Percentiles rank a stretch among this genome's conserved stretches.
These are phyloP conservation scores for Porogramme epimiltina DNA, from an alignment of 1,284 basidiomycete genomes.

Conservation along the genomic window DNA sequence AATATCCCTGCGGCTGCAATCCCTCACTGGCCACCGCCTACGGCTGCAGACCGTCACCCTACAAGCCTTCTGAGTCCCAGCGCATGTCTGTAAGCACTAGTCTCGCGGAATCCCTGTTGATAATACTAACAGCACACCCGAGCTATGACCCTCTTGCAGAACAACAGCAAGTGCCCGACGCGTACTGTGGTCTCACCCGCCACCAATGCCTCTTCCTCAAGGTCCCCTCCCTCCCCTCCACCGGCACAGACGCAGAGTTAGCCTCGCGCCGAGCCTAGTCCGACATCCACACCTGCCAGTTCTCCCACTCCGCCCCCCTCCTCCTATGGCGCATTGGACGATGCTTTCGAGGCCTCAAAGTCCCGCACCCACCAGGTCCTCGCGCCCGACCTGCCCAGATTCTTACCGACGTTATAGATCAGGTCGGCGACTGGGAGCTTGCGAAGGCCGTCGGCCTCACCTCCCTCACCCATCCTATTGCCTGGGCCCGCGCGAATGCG, in stretches of 20 bases:
- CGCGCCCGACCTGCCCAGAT: slow-evolving; percentile 64
- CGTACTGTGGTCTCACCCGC: slow-evolving; percentile 67
- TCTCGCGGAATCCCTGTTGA: background rate
- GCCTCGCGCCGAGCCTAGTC: slow-evolving; percentile 68
- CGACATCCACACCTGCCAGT: slow-evolving; percentile 71
- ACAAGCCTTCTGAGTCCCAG: too few relatives aligned
- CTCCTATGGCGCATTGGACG: too few relatives aligned
- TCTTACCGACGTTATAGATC: slow-evolving; percentile 73
- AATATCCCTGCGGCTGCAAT: too few relatives aligned
- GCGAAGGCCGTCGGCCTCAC: slow-evolving; percentile 74
- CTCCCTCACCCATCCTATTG: slow-evolving; percentile 59
- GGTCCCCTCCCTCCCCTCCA: slow-evolving; percentile 63
- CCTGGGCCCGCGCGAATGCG: slow-evolving; percentile 69
- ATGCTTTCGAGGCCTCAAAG: slow-evolving; percentile 20
- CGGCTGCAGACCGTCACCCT: too few relatives aligned
- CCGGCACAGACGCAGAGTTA: slow-evolving; percentile 62
- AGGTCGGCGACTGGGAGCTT: slow-evolving; percentile 80
- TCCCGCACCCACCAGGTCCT: slow-evolving; percentile 23
- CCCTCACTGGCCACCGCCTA: too few relatives aligned
- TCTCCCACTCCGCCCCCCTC: slow-evolving; percentile 26
- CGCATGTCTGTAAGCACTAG: slow-evolving; percentile 21
- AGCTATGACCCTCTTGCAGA: slow-evolving; percentile 27
- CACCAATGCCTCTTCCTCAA: slow-evolving; percentile 73
- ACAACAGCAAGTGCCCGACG: slow-evolving; percentile 53
- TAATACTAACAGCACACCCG: slow-evolving; percentile 19